Conservation (phyloP, 1,139 yeast species). For the Protomyces gravidus region DNA sequence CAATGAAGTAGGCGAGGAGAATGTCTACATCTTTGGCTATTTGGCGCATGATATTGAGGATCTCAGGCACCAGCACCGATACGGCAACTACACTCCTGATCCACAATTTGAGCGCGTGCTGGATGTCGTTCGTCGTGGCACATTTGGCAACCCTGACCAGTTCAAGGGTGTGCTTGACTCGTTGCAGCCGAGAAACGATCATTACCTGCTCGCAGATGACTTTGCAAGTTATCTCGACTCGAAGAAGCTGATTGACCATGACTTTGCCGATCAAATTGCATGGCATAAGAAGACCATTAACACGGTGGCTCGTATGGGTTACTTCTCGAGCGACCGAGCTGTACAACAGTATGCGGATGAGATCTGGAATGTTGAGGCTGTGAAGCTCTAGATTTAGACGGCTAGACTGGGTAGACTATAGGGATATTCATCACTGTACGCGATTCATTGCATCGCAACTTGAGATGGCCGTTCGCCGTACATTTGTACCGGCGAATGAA, state of each 20-base stretch:
- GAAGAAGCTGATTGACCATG: conserved; percentile 68
- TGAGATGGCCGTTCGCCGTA: no score
- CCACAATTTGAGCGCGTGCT: conserved; percentile 58
- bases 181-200: conserved; percentile 60
- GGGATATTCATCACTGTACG: no score
- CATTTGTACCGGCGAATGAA: no score
- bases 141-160: conserved; percentile 67
- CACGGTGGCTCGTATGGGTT: conserved; percentile 90
- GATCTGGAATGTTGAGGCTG: conserved; percentile 78
- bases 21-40: conserved; percentile 86
- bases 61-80: conserved; percentile 68
- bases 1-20: conserved; percentile 87
- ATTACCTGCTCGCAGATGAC: conserved; percentile 82
- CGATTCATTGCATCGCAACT: no score
- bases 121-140: conserved; percentile 44
- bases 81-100: conserved; percentile 43
- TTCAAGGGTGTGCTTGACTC: conserved; percentile 66
- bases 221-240: conserved; percentile 81
- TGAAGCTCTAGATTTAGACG: conserved; percentile 29
- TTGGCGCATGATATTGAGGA: conserved; percentile 85
- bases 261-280: conserved; percentile 58
- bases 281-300: conserved; percentile 75
- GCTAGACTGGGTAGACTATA: no score
- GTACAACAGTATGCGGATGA: conserved; percentile 88
- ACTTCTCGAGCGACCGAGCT: conserved; percentile 72